Base-by-base conservation (phyloP, 768 basidiomycete species). In the Mycena pura region DNA sequence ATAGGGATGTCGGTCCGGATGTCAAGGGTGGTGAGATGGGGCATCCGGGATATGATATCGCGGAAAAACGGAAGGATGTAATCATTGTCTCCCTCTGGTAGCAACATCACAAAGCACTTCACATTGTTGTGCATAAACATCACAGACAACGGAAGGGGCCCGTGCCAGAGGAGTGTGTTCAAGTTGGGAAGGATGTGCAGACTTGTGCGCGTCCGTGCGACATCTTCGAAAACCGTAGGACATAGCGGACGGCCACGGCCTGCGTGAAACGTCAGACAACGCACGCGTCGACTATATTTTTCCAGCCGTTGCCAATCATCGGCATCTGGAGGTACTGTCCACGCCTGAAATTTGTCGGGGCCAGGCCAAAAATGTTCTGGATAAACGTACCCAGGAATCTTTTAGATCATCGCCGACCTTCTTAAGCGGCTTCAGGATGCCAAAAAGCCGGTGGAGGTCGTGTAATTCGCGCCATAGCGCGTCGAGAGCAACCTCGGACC, bases 91-190 rank as follows among this genome's bases (percentile, higher is more conserved):
- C 29, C 64, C 15, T 58, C 55, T 0, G 72, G 70, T 13, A 79
- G 68, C 57, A 49, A 63, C 10, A 80, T 50, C 25, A 63, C 61
- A 48, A 81, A 76, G 10, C 51, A 65, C 61, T 76, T 84, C 57
- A 90, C 73, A 45, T 77, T 78, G 31, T 74, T 71, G 67, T 86
- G 84, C 80, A 89, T 86, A 72, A 89, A 89, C 52, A 88, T 67
- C 24, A 84, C 78, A 38, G 71, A 75, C 11, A 75, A 66, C 17
- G 63, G 40, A 4, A 76, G 66, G 1, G 70, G 57, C 2, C 70
- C 76, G 28, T 70, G 68, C 86, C 86, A 89, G 17, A 78, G 72
- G 6, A 90, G 74, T 3, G 77, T 76, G 38, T 80, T 79, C 57
- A 87, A 72, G 63, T 82, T 82, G 7, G 88, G 88, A 3, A 89